Base-by-base conservation (phyloP, 2,329 filamentous ascomycete species). In the Teratosphaeria zuluensis region DNA sequence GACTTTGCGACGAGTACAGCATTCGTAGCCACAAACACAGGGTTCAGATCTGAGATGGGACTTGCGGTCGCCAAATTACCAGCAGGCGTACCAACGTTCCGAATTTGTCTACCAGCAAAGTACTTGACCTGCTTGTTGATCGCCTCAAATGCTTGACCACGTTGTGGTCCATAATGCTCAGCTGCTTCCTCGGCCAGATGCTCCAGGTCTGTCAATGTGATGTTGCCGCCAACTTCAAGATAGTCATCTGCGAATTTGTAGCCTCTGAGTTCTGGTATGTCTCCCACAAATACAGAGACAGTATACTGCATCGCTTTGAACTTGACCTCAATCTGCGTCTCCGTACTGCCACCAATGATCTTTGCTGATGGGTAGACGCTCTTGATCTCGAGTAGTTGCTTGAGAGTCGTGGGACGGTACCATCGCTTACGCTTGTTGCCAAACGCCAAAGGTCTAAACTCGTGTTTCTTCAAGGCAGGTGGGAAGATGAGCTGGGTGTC, bases 251-350 rank as follows among this genome's bases (percentile, higher is more conserved):
- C 80, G 71, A 96, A 87, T 3, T 78, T 80, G 70, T 90, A 97
- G 64, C 92, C 87, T 12, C 90, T 82, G 59, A 99, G 77, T 74
- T 97, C 94, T 0, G 89, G 79, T 59, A 99, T 96, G 68, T 99
- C 94, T 11, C 92, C 92, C 9, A 97, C 89, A 65, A 88, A 97
- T 0, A 99, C 89, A 0, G 92, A 96, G 1, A 89, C 85, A 3
- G 87, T 87, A 70, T 97, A 97, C 66, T 91, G 83, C 79, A 96
- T 84, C 0, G 87, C 90, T 77, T 97, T 97, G 82, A 99, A 97
- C 75, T 96, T 96, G 76, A 95, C 89, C 75, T 99, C 94, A 61
- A 99, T 97, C 74, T 97, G 94, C 0, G 92, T 97, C 74, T 99
- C 94, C 1, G 92, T 95, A 71, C 91, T 96, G 61, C 94, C 94